These are phyloP conservation scores for Dryas integrifolia DNA, from an alignment of 331 rosid genomes.

Conservation along the genomic window DNA sequence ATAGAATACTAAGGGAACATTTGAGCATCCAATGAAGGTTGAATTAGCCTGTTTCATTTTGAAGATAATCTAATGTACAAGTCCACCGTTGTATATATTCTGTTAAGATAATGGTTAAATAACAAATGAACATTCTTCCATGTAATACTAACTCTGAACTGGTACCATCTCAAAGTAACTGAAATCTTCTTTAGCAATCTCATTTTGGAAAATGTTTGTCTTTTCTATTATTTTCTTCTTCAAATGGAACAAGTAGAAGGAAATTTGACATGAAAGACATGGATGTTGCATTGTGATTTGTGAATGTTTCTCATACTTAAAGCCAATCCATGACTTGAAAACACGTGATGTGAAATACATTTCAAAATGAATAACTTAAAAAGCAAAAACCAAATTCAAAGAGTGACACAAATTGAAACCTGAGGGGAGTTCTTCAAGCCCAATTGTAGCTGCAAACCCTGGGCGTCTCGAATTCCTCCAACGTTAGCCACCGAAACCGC, in stretches of 20 bases:
- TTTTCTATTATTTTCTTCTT: not conserved
- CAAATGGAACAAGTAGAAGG: not conserved
- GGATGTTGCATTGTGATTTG: not conserved
- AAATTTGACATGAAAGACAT: not conserved
- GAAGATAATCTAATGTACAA: not conserved
- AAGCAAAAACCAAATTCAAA: not conserved
- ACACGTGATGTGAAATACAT: not conserved
- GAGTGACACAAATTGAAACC: constrained; percentile 39
- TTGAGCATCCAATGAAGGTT: not conserved
- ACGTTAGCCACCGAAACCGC: constrained; percentile 56
- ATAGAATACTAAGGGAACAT: not conserved
- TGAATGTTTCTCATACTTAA: not conserved
- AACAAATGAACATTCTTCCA: not conserved
- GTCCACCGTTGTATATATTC: not conserved
- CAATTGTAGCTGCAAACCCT: constrained; percentile 58
- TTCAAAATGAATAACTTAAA: not conserved
- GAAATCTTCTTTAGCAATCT: not conserved
- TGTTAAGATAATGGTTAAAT: not conserved
- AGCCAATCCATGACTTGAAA: not conserved
- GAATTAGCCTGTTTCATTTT: not conserved
- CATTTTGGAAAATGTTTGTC: not conserved
- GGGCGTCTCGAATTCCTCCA: constrained; percentile 64
- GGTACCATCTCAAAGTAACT: not conserved
- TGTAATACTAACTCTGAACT: not conserved
- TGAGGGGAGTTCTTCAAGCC: constrained; percentile 83